Base-by-base conservation (phyloP, 2,329 filamentous ascomycete genomes). In the Penicillium brevicompactum region DNA sequence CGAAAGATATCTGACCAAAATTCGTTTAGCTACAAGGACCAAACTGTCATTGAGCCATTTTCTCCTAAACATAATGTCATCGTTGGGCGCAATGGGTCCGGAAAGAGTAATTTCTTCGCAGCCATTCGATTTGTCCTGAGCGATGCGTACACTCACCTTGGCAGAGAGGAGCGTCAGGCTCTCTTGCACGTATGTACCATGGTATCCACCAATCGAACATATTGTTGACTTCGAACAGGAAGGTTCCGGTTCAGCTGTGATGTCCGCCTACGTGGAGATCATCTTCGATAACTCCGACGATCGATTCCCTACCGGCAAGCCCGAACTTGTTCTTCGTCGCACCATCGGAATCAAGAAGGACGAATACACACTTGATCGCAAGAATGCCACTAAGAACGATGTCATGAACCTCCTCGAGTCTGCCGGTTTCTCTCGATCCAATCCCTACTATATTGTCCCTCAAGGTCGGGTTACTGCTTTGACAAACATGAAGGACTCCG, bases 61-160 rank as follows among this genome's bases (percentile, higher is more conserved):
- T 97, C 93, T 43, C 88, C 93, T 50, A 95, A 95, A 69, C 94
- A 93, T 69, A 99, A 99, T 80, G 92, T 99, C 65, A 96, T 99
- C 68, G 94, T 99, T 70, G 94, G 94, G 65, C 93, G 94, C 80
- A 99, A 99, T 87, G 94, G 94, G 64, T 97, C 94, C 2, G 94
- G 94, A 70, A 99, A 99, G 83, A 97, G 92, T 75, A 99, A 99
- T 79, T 99, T 99, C 84, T 99, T 99, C 77, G 93, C 94, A 49
- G 94, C 94, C 43, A 97, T 99, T 76, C 92, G 94, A 55, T 99
- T 99, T 78, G 95, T 97, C 44, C 87, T 99, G 60, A 94, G 92
- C 76, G 94, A 99, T 86, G 91, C 92, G 62, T 99, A 99, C 77
- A 95, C 90, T 43, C 90, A 95, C 74, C 91, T 99, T 85, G 91